Evolutionary conservation across 805 yeast genomes (phyloP), one percentile per base, ranked within the genome.

Genomic region (Candida dajiaensis): DNA sequence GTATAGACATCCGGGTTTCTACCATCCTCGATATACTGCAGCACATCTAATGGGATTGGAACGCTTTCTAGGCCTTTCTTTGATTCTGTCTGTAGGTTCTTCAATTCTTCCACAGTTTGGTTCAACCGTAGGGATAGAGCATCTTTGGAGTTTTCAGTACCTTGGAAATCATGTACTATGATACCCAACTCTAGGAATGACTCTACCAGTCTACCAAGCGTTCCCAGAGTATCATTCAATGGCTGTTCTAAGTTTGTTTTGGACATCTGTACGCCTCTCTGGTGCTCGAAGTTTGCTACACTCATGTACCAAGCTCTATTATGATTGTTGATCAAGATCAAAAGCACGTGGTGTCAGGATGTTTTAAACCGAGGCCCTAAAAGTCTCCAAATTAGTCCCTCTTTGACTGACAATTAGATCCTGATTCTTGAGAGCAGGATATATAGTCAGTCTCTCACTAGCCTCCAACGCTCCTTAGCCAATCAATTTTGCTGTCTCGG

Each of bases 1-100:
- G 98, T 89, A 65, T 94, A 94, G 36, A 94, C 89, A 61, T 94
- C 98, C 0, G 99, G 98, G 61, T 94, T 94, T 55, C 99, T 73
- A 2, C 99, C 99, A 59, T 89, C 95, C 61, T 94, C 98, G 35
- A 94, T 88, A 60, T 94, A 94, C 51, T 85, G 83, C 13, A 89
- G 70, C n/a, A 90, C 90, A 59, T 90, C 97, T 35, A 85, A 64
- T 1, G 97, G 97, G 3, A 86, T 73, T 1, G 81, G 67, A 4
- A 76, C 66, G 9, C 68, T 59, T 23, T 66, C 62, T 19, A 78
- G 53, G 1, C 64, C 68, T 19, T 68, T 66, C 6, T 55, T 48
- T 9, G 49, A 49, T 29, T 65, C 63, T 38, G 57, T 57, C 10
- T 59, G 52, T 29, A 75, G 51, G 25, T 59, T 61, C 25, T 59